Evolutionary conservation across 2,329 filamentous ascomycete genomes (phyloP).

Genomic region (Periconia digitata): DNA sequence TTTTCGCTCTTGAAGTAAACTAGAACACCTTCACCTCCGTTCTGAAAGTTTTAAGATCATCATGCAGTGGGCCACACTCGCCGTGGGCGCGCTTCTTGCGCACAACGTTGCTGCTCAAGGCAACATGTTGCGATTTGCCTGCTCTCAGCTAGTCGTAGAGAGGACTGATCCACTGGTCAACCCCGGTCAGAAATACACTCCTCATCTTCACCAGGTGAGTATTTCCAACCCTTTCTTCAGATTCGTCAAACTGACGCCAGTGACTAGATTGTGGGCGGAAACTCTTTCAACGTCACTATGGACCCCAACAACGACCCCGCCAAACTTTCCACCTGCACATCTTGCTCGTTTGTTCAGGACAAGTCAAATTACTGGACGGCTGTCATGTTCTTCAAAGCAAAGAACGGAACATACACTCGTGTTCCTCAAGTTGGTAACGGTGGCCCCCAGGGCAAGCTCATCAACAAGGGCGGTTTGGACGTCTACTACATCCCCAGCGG

Average conservation of each 20-base stretch:
- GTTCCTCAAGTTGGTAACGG: slow-evolving; percentile 37
- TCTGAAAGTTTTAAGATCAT: slow-evolving; percentile 14
- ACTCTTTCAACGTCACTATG: slow-evolving; percentile 39
- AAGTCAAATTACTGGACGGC: slow-evolving; percentile 41
- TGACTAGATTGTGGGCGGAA: slow-evolving; percentile 30
- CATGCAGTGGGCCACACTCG: slow-evolving; percentile 34
- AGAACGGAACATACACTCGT: slow-evolving; percentile 35
- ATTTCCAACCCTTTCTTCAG: background rate
- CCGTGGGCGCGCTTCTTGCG: slow-evolving; percentile 24
- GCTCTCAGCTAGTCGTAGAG: slow-evolving; percentile 39
- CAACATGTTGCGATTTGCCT: slow-evolving; percentile 38
- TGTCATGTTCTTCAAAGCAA: slow-evolving; percentile 41
- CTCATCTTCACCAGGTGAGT: slow-evolving; percentile 33
- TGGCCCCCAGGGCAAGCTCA: slow-evolving; percentile 35
- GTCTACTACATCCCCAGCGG: slow-evolving; percentile 39
- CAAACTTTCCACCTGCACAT: slow-evolving; percentile 33
- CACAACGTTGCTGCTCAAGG: slow-evolving; percentile 26
- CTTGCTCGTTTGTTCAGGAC: slow-evolving; percentile 34
- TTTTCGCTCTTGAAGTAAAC: slow-evolving; percentile 8
- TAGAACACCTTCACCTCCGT: slow-evolving; percentile 7
- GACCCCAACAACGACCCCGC: slow-evolving; percentile 28
- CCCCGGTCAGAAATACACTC: slow-evolving; percentile 37
- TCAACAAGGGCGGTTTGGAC: slow-evolving; percentile 39
- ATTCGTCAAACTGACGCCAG: background rate
- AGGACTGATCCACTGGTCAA: slow-evolving; percentile 38